Evolutionary conservation across 257 asterid species (phyloP).

Genomic region (Plantago ovata): DNA sequence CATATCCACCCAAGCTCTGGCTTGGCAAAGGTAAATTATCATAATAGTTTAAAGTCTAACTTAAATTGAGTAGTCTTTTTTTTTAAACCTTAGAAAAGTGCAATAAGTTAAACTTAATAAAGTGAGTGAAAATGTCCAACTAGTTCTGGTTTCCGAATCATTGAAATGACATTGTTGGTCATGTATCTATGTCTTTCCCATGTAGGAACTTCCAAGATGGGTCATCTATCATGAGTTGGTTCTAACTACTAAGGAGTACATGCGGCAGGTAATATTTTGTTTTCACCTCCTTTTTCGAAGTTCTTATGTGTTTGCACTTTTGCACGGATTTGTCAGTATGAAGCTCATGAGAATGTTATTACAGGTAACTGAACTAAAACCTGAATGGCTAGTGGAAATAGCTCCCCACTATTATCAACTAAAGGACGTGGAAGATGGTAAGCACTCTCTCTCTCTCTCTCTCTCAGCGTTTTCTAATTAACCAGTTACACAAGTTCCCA

Average conservation of each 20-base stretch:
- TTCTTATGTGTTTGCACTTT: too few relatives aligned
- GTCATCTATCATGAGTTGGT: slow-evolving; percentile 86
- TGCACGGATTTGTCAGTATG: not conserved
- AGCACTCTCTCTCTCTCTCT: slow-evolving; percentile 25
- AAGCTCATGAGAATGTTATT: slow-evolving; percentile 23
- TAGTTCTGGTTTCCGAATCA: too few relatives aligned
- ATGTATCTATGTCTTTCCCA: not conserved
- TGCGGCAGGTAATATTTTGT: slow-evolving; percentile 57
- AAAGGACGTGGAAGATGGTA: slow-evolving; percentile 84
- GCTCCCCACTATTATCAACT: slow-evolving; percentile 89
- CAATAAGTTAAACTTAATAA: too few relatives aligned
- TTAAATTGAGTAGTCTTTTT: too few relatives aligned
- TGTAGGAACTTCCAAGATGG: slow-evolving; percentile 87
- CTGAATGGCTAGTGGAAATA: slow-evolving; percentile 89
- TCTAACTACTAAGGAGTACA: slow-evolving; percentile 86
- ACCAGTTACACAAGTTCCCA: too few relatives aligned
- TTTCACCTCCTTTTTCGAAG: not conserved
- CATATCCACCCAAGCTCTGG: slow-evolving; percentile 93
- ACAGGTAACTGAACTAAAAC: slow-evolving; percentile 82
- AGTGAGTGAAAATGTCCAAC: too few relatives aligned
- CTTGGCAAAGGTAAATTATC: slow-evolving; percentile 57
- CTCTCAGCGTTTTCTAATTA: not conserved
- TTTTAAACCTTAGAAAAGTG: too few relatives aligned
- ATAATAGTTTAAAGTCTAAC: not conserved
- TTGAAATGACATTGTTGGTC: slow-evolving; percentile 7